Evolutionary conservation across 352 stramenopile genomes (phyloP).

Genomic region (Phytophthora macrochlamydospora): DNA sequence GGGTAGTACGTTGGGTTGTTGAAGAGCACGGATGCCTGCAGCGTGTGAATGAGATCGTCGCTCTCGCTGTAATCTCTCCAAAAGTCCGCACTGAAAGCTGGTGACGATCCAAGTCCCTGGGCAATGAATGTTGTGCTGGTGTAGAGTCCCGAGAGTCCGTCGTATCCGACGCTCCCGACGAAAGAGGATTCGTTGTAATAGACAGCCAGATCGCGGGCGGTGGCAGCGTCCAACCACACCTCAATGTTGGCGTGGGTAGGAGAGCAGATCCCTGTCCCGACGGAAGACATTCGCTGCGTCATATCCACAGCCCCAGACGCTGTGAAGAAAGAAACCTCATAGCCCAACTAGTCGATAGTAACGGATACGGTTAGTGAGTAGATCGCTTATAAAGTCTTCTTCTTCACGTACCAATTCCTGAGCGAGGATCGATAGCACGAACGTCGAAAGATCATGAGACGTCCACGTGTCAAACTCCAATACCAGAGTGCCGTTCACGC

Average conservation of each 20-base stretch:
- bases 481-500: slow-evolving; percentile 46
- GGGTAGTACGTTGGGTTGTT: no score
- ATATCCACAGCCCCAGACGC: slow-evolving; percentile 10
- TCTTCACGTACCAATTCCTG: slow-evolving; percentile 41
- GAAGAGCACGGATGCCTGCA: no score
- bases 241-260: slow-evolving; percentile 66
- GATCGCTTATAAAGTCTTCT: no score
- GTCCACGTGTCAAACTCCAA: slow-evolving; percentile 50
- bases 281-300: slow-evolving; percentile 45
- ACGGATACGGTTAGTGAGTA: neutral
- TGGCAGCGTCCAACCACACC: slow-evolving; percentile 42
- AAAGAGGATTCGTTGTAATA: slow-evolving; percentile 60
- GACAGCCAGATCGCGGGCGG: slow-evolving; percentile 32
- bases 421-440: slow-evolving; percentile 53
- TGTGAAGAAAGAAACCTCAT: slow-evolving; percentile 46
- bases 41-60: slow-evolving; percentile 40
- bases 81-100: slow-evolving; percentile 43
- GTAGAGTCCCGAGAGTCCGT: slow-evolving; percentile 51
- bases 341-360: slow-evolving; percentile 32
- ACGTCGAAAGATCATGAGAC: slow-evolving; percentile 40
- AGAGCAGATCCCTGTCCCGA: slow-evolving; percentile 37
- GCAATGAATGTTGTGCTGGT: slow-evolving; percentile 44
- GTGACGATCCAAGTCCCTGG: slow-evolving; percentile 10
- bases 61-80: slow-evolving; percentile 52
- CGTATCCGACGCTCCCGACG: slow-evolving; percentile 42